Evolutionary conservation across 108 stramenopile species (phyloP), one percentile per base, ranked within the genome.

Genomic region (Conticribra weissflogii): DNA sequence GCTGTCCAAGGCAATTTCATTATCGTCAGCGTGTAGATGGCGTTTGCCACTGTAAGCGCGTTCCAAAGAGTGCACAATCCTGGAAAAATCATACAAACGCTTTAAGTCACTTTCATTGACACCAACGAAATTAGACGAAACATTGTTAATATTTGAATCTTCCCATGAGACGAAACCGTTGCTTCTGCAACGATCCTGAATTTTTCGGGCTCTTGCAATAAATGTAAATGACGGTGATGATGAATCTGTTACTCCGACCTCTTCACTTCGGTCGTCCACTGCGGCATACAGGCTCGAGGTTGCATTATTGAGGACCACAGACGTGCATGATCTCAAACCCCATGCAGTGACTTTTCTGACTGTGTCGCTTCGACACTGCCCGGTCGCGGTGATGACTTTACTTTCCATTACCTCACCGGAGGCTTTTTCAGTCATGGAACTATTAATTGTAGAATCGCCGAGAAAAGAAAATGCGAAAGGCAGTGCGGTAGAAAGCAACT

Each of bases 1-100:
- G 44, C 81, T 63, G 58, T 81, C 71, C 27, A 85, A 46, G 51
- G 76, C 71, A 33, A 89, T 85, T 75, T 86, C 85, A 66, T 86
- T 86, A 31, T 66, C 76, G 80, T 90, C 79, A 8, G n/a, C 27
- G 9, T 44, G 21, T 29, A 45, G 22, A 36, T 36, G 27, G 18
- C 32, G 0, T 1, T 27, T 17, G 21, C 61, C 59, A 29, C n/a
- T 46, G 50, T 54, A 77, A 3, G 61, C 62, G 61, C 59, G 45
- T 47, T 57, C 48, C 31, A 77, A 49, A 23, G 59, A 60, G 9
- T 36, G 50, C 1, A 66, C 47, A 7, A 64, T 59, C 19, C 61
- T 44, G n/a, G 58, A 7, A 36, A 27, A 16, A 44, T 63, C 55
- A n/a, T n/a, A n/a, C n/a, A n/a, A n/a, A n/a, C n/a, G n/a, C n/a